These are phyloP conservation scores for Myriosclerotinia curreyana DNA, from an alignment of 2,329 filamentous ascomycete species.

Conservation along the genomic window DNA sequence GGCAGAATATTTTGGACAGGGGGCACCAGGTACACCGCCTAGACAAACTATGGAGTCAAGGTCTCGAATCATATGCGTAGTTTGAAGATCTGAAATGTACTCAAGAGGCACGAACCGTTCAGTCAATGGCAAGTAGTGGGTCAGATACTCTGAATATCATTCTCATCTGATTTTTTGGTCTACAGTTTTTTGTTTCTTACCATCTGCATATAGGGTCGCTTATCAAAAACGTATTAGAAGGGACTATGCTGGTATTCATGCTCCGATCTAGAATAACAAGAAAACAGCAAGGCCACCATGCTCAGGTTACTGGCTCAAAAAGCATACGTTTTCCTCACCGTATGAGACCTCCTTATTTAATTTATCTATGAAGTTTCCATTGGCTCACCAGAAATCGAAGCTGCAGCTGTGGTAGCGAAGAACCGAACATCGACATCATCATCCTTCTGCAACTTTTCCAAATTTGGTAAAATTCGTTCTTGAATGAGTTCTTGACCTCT, in stretches of 20 bases:
- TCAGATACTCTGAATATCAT: not conserved
- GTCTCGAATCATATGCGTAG: not conserved
- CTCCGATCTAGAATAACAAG: conserved; percentile 37
- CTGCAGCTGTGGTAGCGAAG: conserved; percentile 88
- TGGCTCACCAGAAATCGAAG: conserved; percentile 47
- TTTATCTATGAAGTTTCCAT: conserved; percentile 52
- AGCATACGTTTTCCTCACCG: conserved; percentile 31
- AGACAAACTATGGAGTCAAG: too few species aligned
- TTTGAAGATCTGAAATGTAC: not conserved
- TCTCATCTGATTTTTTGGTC: conserved; percentile 4
- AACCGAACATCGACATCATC: conserved; percentile 97
- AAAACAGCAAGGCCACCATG: conserved; percentile 31
- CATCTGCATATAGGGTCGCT: conserved; percentile 17
- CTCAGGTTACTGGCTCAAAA: conserved; percentile 32
- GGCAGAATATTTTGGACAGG: conserved; percentile 8
- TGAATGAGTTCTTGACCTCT: conserved; percentile 77
- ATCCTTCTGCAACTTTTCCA: conserved; percentile 95
- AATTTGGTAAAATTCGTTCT: conserved; percentile 79
- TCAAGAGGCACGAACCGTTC: not conserved
- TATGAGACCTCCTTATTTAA: conserved; percentile 33
- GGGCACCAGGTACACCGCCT: conserved; percentile 3
- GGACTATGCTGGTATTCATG: conserved; percentile 39
- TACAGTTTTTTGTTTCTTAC: conserved; percentile 9
- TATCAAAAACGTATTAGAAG: conserved; percentile 22
- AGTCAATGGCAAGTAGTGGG: not conserved